Evolutionary conservation across 345 rosid genomes (phyloP).

Genomic region (Balakata baccata): DNA sequence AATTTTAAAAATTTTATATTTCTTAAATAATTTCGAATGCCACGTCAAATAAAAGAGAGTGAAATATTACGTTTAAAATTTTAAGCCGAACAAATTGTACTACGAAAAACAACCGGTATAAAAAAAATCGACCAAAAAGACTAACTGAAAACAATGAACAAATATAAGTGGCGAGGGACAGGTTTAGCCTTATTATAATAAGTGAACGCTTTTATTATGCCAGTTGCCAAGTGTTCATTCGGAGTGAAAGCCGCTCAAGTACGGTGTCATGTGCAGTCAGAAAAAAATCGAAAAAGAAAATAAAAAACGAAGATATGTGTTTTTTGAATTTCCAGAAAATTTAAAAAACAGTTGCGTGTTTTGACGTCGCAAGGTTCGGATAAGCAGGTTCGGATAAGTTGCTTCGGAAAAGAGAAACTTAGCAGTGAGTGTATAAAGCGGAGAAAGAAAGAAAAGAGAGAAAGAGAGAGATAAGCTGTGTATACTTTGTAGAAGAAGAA

Average conservation of each 20-base stretch:
- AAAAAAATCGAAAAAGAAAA: not conserved
- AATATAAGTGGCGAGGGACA: no score
- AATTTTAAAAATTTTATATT: no score
- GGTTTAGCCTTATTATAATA: no score
- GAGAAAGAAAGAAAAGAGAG: conserved; percentile 18
- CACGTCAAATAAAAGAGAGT: no score
- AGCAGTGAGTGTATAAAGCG: conserved; percentile 41
- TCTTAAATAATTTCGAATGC: no score
- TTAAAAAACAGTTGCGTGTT: not conserved
- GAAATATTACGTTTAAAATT: no score
- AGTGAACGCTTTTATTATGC: no score
- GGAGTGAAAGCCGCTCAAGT: not conserved
- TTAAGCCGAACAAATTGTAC: no score
- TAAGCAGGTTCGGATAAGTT: not conserved
- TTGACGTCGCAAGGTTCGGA: conserved; percentile 1
- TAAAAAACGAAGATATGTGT: not conserved
- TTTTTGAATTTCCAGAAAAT: not conserved
- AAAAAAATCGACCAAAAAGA: no score
- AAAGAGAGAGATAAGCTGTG: not conserved
- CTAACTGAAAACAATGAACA: no score
- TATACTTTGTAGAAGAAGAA: conserved; percentile 7
- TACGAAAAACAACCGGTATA: no score
- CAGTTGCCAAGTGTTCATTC: not conserved
- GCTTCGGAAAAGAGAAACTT: conserved; percentile 23
- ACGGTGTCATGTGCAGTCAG: not conserved